Percentiles rank a stretch among this genome's conserved stretches.
Conservation (phyloP, 139 green algal species). For the Pleodorina starrii region DNA sequence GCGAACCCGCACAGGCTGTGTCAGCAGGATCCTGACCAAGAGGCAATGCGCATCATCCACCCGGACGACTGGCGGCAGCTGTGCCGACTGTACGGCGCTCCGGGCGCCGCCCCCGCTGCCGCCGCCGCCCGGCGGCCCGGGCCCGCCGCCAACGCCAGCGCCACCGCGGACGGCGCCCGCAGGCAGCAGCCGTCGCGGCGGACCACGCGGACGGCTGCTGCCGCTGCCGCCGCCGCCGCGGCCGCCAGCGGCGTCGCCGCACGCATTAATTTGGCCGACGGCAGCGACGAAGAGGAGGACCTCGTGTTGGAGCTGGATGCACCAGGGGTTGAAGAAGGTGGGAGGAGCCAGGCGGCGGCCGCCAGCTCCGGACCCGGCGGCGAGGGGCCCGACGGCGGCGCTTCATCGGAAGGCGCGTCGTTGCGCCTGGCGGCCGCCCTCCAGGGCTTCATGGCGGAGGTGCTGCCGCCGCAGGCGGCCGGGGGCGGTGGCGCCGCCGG, state of each 20-base stretch:
- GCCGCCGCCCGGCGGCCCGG: not conserved
- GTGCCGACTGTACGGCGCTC: slow-evolving; percentile 42
- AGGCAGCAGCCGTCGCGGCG: too few relatives aligned
- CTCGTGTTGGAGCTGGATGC: too few relatives aligned
- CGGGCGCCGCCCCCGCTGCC: not conserved
- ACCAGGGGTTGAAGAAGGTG: too few relatives aligned
- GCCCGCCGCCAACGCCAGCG: too few relatives aligned
- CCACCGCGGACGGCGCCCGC: not conserved
- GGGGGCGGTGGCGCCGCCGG: not conserved
- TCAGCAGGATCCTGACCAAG: slow-evolving; percentile 55
- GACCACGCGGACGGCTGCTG: not conserved
- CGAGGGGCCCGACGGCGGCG: too few relatives aligned
- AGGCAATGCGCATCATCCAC: slow-evolving; percentile 56
- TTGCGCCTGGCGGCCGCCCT: not conserved
- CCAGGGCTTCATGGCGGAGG: slow-evolving; percentile 5
- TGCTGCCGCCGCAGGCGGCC: not conserved
- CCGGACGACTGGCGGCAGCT: slow-evolving; percentile 60
- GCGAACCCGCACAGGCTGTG: slow-evolving; percentile 32
- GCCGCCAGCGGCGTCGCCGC: not conserved
- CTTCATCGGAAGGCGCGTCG: not conserved
- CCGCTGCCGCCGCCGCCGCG: not conserved
- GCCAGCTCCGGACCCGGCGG: not conserved
- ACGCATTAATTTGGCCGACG: not conserved
- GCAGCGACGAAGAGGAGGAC: not conserved
- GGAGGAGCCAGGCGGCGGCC: too few relatives aligned